These are phyloP conservation scores for Emergomyces orientalis DNA, from an alignment of 2,329 filamentous ascomycete species.

Conservation along the genomic window DNA sequence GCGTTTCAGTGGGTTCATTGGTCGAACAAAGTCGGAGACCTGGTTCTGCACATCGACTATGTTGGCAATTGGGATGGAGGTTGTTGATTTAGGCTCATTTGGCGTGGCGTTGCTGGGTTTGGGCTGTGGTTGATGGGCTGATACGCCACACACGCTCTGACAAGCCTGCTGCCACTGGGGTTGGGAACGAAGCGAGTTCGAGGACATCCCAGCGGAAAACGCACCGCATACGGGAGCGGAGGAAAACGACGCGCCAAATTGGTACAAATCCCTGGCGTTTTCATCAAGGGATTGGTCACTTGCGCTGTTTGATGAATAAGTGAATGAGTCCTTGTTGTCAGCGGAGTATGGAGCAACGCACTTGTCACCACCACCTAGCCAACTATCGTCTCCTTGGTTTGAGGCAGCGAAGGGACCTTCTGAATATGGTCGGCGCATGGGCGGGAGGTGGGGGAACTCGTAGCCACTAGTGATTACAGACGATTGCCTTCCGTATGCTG, in stretches of 20 bases:
- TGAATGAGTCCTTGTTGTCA: not conserved
- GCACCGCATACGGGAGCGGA: not conserved
- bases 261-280: not conserved
- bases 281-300: not conserved
- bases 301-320: not conserved
- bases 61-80: constrained; percentile 3
- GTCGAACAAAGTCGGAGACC: not conserved
- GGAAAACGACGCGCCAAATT: not conserved
- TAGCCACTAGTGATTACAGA: not conserved
- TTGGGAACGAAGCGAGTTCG: not conserved
- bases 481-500: not conserved
- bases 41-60: not conserved
- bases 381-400: not conserved
- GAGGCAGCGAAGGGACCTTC: constrained; percentile 2
- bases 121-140: not conserved
- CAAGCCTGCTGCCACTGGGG: not conserved
- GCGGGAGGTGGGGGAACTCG: not conserved
- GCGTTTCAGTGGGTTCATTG: not conserved
- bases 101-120: not conserved
- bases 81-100: not conserved
- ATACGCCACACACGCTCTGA: not conserved
- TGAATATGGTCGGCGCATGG: not conserved
- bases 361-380: not conserved
- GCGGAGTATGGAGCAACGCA: not conserved
- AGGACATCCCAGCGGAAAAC: not conserved